phyloP scores from a whole-genome alignment of 129 eudicot genomes.

The Lactuca saligna region DNA sequence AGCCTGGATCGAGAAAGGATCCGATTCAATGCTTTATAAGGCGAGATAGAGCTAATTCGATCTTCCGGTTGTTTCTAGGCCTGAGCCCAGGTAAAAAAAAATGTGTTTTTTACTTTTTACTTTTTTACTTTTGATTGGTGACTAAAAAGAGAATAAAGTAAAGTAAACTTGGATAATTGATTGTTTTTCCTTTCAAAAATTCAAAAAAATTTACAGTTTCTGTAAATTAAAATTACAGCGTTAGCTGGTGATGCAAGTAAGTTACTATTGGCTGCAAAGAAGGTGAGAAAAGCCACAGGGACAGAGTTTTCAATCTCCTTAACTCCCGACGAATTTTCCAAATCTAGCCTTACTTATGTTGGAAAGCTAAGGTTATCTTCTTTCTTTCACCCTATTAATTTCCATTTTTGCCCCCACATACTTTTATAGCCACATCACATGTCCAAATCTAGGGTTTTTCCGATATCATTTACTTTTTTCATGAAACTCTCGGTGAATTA shows the following conservation, averaged over 20 bases:
- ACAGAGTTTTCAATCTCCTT: constrained; percentile 62
- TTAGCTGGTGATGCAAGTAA: constrained; percentile 67
- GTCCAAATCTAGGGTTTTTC: too few species aligned
- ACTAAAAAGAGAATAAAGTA: background rate
- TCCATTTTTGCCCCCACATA: background rate
- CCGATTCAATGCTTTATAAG: constrained; percentile 75
- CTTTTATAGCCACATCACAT: too few species aligned
- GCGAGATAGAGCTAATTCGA: constrained; percentile 66
- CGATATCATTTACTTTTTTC: too few species aligned
- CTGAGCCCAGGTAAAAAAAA: constrained; percentile 59
- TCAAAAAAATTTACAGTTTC: constrained; percentile 3
- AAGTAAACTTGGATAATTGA: background rate
- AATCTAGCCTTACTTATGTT: constrained; percentile 52
- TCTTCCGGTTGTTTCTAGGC: constrained; percentile 61
- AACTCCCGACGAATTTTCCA: constrained; percentile 47
- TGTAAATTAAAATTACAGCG: constrained; percentile 38
- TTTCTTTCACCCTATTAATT: background rate
- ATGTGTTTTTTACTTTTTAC: background rate
- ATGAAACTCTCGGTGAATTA: too few species aligned
- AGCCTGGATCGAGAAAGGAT: constrained; percentile 71
- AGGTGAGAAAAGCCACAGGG: constrained; percentile 59
- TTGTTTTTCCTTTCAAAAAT: background rate
- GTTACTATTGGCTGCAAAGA: constrained; percentile 65
- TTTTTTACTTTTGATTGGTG: background rate
- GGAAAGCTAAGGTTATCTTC: constrained; percentile 71